phyloP scores from a whole-genome alignment of 1,284 basidiomycete species.

The Cryptococcus sp. region DNA sequence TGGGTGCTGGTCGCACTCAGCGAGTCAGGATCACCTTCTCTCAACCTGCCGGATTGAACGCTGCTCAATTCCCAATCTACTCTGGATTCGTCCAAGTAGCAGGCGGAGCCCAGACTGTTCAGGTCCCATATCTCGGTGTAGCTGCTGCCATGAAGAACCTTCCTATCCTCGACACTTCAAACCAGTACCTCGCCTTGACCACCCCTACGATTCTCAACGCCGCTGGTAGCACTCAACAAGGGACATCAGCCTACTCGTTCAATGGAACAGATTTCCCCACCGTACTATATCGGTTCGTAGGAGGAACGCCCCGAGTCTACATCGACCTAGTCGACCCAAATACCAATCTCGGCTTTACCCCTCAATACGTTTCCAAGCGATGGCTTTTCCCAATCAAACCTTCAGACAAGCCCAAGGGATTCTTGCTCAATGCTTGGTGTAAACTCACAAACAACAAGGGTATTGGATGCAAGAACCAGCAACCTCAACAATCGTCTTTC shows the following conservation, averaged over 20 bases:
- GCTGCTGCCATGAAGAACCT: slow-evolving; percentile 41
- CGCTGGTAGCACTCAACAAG: slow-evolving; percentile 16
- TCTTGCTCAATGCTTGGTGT: slow-evolving; percentile 16
- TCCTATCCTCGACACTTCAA: slow-evolving; percentile 36
- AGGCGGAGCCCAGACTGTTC: slow-evolving; percentile 17
- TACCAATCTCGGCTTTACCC: slow-evolving; percentile 33
- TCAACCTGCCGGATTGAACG: slow-evolving; percentile 28
- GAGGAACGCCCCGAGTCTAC: slow-evolving; percentile 56
- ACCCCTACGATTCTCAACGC: slow-evolving; percentile 25
- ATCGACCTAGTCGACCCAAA: slow-evolving; percentile 51
- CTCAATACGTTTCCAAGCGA: slow-evolving; percentile 30
- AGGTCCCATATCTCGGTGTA: slow-evolving; percentile 41
- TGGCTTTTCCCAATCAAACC: background rate
- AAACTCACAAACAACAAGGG: slow-evolving; percentile 20
- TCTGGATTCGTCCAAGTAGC: slow-evolving; percentile 35
- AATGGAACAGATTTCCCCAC: slow-evolving; percentile 45
- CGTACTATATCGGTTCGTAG: slow-evolving; percentile 39
- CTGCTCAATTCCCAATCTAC: slow-evolving; percentile 35
- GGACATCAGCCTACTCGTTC: slow-evolving; percentile 55
- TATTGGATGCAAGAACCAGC: slow-evolving; percentile 12
- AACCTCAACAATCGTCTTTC: slow-evolving; percentile 29
- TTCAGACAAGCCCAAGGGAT: no score
- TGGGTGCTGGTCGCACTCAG: slow-evolving; percentile 24
- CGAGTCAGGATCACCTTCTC: slow-evolving; percentile 27
- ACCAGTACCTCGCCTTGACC: slow-evolving; percentile 26